Evolutionary conservation across 1,139 yeast genomes (phyloP), one percentile per base, ranked within the genome.

Genomic region (Entelexis paramagnoliae): DNA sequence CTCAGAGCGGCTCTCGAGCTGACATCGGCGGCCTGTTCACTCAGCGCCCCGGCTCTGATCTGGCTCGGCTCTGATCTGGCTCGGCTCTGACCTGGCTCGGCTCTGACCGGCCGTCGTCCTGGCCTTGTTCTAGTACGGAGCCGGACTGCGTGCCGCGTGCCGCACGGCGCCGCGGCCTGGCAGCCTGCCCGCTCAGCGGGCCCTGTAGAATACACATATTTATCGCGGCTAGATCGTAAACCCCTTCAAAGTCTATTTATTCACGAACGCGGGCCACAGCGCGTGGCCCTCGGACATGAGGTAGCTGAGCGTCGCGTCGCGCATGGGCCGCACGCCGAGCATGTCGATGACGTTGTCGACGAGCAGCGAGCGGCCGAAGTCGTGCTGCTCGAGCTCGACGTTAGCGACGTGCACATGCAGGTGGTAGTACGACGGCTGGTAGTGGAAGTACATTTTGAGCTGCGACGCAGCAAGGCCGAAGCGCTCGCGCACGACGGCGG

Each of bases 391-490:
- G 59, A 84, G 85, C 24, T 69, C 73, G 8, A 84, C 73, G 60
- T 83, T 83, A 24, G 88, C 95, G n/a, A 85, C 81, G 64, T 91
- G 98, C 35, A 91, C 75, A 65, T 91, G 98, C 72, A 91, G 82
- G 63, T 91, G 97, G 64, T 91, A 91, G 65, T 91, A 91, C 0
- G 96, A 85, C 0, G 99, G 99, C 58, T 89, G 97, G 66, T 91
- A 88, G 65, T 88, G 97, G 49, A 88, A 74, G 63, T 83, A 89
- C 1, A 87, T 66, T 56, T 94, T 76, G 59, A 89, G 66, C 59
- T 80, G 76, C 61, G 80, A 80, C 1, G 63, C 59, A 0, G 60
- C 63, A 46, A 76, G 70, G 30, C 72, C 64, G 63, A 73, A 81
- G 34, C 69, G 64, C 38, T 71, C 70, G 1, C 77, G 66, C 1